phyloP scores from a whole-genome alignment of 2,329 filamentous ascomycete species.

The Zasmidium cellare region DNA sequence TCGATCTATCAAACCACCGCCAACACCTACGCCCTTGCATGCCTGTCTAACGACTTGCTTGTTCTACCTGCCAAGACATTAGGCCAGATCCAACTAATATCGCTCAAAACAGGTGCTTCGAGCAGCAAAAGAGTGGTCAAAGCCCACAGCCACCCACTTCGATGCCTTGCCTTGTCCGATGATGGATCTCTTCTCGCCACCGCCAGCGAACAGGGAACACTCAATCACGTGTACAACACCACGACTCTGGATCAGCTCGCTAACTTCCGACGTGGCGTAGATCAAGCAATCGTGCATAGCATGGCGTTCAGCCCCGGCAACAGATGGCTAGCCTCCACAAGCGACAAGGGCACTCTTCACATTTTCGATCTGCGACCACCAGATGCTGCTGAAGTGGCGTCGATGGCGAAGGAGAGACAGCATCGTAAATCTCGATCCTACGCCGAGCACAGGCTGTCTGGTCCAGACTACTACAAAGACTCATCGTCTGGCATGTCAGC shows the following conservation, averaged over 20 bases:
- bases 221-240: slow-evolving; percentile 83
- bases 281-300: slow-evolving; percentile 83
- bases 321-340: slow-evolving; percentile 81
- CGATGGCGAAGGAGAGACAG: slow-evolving; percentile 7
- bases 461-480: slow-evolving; percentile 19
- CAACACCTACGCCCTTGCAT: slow-evolving; percentile 79
- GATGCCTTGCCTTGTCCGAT: slow-evolving; percentile 74
- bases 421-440: slow-evolving; percentile 26
- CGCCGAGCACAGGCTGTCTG: slow-evolving; percentile 23
- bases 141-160: slow-evolving; percentile 77
- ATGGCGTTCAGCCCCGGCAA: slow-evolving; percentile 83
- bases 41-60: slow-evolving; percentile 69
- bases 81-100: slow-evolving; percentile 87
- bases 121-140: slow-evolving; percentile 81
- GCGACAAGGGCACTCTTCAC: slow-evolving; percentile 94
- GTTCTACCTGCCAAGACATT: slow-evolving; percentile 84
- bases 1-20: slow-evolving; percentile 81
- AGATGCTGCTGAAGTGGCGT: slow-evolving; percentile 10
- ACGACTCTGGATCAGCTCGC: slow-evolving; percentile 75
- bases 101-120: slow-evolving; percentile 68
- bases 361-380: slow-evolving; percentile 79
- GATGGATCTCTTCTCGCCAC: slow-evolving; percentile 84
- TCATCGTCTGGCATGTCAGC: slow-evolving; percentile 26
- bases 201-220: slow-evolving; percentile 87
- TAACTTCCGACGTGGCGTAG: slow-evolving; percentile 85